phyloP scores from a whole-genome alignment of 2,329 filamentous ascomycete species.

The Diaporthe humulicola region DNA sequence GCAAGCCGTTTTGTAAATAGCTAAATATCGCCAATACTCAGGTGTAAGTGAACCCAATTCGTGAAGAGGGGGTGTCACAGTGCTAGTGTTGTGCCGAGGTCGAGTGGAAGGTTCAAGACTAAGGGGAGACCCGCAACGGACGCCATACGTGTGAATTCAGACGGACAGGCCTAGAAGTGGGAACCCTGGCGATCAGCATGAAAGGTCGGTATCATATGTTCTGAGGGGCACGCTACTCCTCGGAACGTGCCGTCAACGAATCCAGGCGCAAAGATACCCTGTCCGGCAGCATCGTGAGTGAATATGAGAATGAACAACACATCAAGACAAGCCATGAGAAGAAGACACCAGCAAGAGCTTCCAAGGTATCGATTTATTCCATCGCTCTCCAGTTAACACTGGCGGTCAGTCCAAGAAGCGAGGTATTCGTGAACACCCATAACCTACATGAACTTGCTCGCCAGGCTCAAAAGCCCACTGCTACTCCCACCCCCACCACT shows the following conservation, averaged over 20 bases:
- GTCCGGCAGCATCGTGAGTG: not conserved
- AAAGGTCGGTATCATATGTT: not conserved
- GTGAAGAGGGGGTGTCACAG: constrained; percentile 8
- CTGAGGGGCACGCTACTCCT: not conserved
- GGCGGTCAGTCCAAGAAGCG: no score
- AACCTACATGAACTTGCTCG: constrained; percentile 60
- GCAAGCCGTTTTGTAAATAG: not conserved
- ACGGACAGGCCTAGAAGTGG: not conserved
- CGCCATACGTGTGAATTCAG: not conserved
- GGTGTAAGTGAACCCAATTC: constrained; percentile 9
- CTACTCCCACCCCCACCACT: constrained; percentile 58
- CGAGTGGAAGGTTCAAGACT: not conserved
- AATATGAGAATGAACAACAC: not conserved
- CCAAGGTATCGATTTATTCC: not conserved
- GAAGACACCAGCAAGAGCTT: not conserved
- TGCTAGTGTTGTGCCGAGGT: constrained; percentile 24
- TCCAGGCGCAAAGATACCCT: not conserved
- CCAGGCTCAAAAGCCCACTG: constrained; percentile 58
- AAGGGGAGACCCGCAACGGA: not conserved
- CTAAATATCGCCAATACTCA: not conserved
- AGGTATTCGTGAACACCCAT: not conserved
- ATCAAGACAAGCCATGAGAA: not conserved
- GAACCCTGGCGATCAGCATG: no score
- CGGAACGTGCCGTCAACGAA: not conserved
- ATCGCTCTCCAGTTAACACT: not conserved